Evolutionary conservation across 352 stramenopile genomes (phyloP), one percentile per base, ranked within the genome.

Genomic region (Phytopythium boreale): DNA sequence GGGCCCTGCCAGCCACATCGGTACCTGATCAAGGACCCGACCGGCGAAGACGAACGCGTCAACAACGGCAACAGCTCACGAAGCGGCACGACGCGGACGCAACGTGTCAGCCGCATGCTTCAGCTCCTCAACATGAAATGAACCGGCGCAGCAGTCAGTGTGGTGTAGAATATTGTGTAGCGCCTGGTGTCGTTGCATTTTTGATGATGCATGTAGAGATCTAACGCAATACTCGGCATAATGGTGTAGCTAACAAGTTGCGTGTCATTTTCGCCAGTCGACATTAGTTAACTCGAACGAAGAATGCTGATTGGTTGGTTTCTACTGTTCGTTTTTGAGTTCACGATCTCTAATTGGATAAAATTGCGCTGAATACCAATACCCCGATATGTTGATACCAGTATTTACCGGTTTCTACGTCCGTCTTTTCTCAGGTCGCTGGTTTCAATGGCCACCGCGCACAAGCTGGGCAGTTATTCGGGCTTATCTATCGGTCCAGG

Each of bases 1-100:
- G 72, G 72, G 0, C 72, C 72, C 49, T 72, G 64, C 44, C 70
- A 80, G 31, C 72, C 70, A 7, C 72, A 77, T 22, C 58, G 56
- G 17, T 77, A 80, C 53, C 34, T 71, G 22, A 61, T 76, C 37
- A 60, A 58, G 10, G 61, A 62, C 4, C 66, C 71, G 20, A 64
- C 66, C 46, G 56, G 69, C 51, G 36, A 69, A 60, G 63, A 71
- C 11, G 36, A 69, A 60, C 59, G 70, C 15, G 55, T 0, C 51
- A n/a, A n/a, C n/a, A 39, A 1, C 51, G 3, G 10, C 6, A 27
- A 15, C 15, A 27, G 17, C 19, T 1, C 17, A 6, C 29, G 29
- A 8, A 24, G 19, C 9, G 12, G 29, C 5, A 12, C 29, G 17
- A 26, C 2, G 2, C 47, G n/a, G 9, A 5, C 22, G 22, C 12